phyloP scores from a whole-genome alignment of 345 rosid species.

The Populus davidiana region DNA sequence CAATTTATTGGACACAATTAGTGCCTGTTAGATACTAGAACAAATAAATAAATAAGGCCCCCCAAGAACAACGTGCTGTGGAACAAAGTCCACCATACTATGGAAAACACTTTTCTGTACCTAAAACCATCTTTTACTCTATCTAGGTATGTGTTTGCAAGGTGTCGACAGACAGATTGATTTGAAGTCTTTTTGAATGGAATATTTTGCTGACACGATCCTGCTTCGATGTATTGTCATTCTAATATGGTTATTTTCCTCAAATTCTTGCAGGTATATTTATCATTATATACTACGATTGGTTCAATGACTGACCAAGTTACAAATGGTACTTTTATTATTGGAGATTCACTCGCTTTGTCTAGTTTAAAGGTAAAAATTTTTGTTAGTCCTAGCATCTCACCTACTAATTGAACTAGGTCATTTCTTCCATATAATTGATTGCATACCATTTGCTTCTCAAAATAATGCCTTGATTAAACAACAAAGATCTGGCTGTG shows the following conservation, averaged over 20 bases:
- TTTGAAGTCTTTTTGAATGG: neutral
- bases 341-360: conserved; percentile 61
- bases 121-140: neutral
- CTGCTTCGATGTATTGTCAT: neutral
- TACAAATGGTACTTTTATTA: conserved; percentile 30
- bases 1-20: too few species aligned
- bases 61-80: neutral
- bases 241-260: neutral
- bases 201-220: neutral
- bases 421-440: neutral
- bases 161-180: neutral
- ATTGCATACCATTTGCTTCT: neutral
- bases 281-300: conserved; percentile 71
- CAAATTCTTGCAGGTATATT: conserved; percentile 59
- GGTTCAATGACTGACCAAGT: conserved; percentile 71
- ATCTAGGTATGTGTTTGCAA: neutral
- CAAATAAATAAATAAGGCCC: too few species aligned
- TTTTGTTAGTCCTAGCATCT: neutral
- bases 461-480: neutral
- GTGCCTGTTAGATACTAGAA: too few species aligned
- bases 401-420: neutral
- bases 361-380: conserved; percentile 74
- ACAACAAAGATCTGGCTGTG: neutral
- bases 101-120: neutral
- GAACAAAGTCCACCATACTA: neutral